Evolutionary conservation across 768 basidiomycete species (phyloP), one percentile per base, ranked within the genome.

Genomic region (Gymnopilus junonius): DNA sequence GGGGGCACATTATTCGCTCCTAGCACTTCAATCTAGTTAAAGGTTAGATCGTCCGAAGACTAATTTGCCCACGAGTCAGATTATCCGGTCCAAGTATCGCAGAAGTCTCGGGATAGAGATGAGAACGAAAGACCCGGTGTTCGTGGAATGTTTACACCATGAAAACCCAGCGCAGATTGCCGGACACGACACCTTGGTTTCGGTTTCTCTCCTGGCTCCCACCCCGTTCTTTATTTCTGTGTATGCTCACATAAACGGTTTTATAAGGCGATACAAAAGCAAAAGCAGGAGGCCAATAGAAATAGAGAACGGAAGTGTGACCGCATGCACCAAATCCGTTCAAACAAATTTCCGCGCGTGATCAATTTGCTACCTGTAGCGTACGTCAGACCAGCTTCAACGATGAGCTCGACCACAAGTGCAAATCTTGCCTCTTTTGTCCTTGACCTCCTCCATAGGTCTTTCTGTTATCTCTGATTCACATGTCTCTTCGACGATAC

Each of bases 401-500:
- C 58, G 46, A 59, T 31, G 34, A 59, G 45, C 34, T 50, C 58
- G 43, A 35, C 43, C 20, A 48, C 43, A 50, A 34, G 43, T 48
- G 45, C 54, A 55, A 55, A 55, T 40, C 54, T 40, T 37, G 25
- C 37, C 54, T 55, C 54, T 55, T 55, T 51, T 55, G 37, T 25
- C 37, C 54, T 55, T 39, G 32, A 35, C 54, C 20, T 39, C 12
- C 27, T 58, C 34, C 14, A 51, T 40, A 50, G 25, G 34, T 25
- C 29, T 25, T 43, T 32, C 42, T 48, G 53, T 23, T 40, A 31
- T 54, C 23, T 53, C 27, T 35, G 50, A 53, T 54, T 51, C 32
- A 17, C 37, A 88, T 89, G 87, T 79, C 78, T 23, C 74, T 91
- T 32, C 83, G 82, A 65, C 82, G 84, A 39, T 88, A 82, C 72